phyloP scores from a whole-genome alignment of 2,329 filamentous ascomycete genomes.

The Ilyonectria robusta region DNA sequence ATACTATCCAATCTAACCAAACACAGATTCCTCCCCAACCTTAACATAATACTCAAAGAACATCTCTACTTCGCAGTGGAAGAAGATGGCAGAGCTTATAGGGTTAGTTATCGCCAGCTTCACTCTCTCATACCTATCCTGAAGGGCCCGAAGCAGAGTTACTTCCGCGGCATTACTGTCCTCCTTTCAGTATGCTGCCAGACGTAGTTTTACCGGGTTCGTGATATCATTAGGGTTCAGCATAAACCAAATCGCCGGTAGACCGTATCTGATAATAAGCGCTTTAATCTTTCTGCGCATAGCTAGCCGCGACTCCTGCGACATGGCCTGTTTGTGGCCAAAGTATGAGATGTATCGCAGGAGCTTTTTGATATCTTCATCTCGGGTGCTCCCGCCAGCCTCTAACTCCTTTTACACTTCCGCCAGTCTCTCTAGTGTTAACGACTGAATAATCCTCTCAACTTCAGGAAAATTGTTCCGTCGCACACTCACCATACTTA shows the following conservation, averaged over 20 bases:
- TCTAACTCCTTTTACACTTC: not conserved
- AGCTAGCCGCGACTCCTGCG: not conserved
- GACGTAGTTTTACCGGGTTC: conserved; percentile 13
- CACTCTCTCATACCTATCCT: no score
- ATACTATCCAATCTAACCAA: no score
- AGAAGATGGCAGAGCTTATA: no score
- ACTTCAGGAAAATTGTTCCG: not conserved
- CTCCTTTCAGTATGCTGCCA: not conserved
- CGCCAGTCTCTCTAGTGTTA: no score
- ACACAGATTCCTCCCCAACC: no score
- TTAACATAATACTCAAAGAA: no score
- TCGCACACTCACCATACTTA: no score
- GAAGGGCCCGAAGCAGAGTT: not conserved
- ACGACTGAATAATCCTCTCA: no score
- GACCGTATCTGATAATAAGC: conserved; percentile 20
- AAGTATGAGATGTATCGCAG: conserved; percentile 16
- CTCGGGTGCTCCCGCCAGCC: conserved; percentile 1
- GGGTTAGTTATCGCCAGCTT: no score
- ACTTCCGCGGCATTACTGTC: not conserved
- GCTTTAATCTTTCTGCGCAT: conserved; percentile 24
- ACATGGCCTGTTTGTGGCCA: not conserved
- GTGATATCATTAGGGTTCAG: conserved; percentile 31
- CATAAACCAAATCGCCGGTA: conserved; percentile 29
- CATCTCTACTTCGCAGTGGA: no score
- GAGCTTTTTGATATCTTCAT: conserved; percentile 18